Evolutionary conservation across 257 asterid species (phyloP).

Genomic region (Leptodermis oblonga): DNA sequence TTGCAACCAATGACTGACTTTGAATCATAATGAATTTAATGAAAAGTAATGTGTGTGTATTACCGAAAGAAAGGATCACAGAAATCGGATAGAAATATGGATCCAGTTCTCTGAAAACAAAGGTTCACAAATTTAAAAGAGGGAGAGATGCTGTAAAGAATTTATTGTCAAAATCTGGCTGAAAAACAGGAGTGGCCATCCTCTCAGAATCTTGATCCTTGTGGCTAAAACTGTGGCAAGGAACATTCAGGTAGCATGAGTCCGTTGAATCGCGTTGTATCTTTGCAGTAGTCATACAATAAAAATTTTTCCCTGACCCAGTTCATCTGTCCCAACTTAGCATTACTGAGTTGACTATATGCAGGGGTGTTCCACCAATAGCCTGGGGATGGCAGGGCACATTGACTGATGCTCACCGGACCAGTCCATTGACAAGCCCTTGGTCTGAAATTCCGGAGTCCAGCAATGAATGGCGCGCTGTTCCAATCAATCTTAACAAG

Average conservation of each 20-base stretch:
- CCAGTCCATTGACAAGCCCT: slow-evolving; percentile 43
- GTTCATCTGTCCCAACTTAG: slow-evolving; percentile 33
- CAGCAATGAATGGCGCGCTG: slow-evolving; percentile 53
- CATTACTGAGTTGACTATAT: slow-evolving; percentile 27
- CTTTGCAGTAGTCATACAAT: slow-evolving; percentile 67
- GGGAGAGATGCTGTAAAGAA: background rate
- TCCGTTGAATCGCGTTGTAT: slow-evolving; percentile 38
- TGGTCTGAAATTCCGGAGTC: slow-evolving; percentile 38
- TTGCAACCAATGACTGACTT: background rate
- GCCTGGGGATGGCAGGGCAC: slow-evolving; percentile 29
- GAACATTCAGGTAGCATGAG: slow-evolving; percentile 55
- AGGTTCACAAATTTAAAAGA: background rate
- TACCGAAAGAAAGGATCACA: background rate
- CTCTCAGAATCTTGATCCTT: slow-evolving; percentile 5
- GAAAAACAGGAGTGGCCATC: background rate
- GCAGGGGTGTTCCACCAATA: slow-evolving; percentile 40
- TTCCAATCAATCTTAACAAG: slow-evolving; percentile 60
- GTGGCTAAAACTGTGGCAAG: slow-evolving; percentile 31
- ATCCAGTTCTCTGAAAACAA: background rate
- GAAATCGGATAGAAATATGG: background rate
- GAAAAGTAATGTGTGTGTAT: background rate
- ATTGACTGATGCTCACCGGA: slow-evolving; percentile 20
- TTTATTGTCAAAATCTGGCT: background rate
- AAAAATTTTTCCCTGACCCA: slow-evolving; percentile 37
- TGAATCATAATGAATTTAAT: background rate